Base-by-base conservation (phyloP, 2,329 filamentous ascomycete genomes). In the Cladosporium austrohemisphaericum region DNA sequence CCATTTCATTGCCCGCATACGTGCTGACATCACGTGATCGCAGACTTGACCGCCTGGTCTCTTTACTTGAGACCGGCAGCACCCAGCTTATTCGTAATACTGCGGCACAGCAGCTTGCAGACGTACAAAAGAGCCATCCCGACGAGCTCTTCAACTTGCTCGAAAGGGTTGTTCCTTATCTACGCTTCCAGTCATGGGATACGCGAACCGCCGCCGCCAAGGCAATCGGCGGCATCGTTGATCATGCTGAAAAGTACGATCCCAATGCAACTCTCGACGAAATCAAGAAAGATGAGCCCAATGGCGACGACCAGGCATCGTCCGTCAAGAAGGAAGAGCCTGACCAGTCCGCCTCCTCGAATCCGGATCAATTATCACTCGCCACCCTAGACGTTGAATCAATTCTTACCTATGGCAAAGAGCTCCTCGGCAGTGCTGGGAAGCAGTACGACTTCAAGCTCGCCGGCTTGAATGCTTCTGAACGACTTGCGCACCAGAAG, bases 81-180 rank as follows among this genome's bases (percentile, higher is more conserved):
- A 98, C 93, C 53, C 85, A 86, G 66, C 78, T 98, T 58, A 97
- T 98, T 66, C 85, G 94, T 59, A 95, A 96, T 65, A 98, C 93
- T 55, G 94, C 93, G 55, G 93, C 95, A 54, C 90, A 94, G 65
- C 93, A 98, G 72, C 79, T 98, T 55, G 93, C 91, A 54, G 93
- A 98, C 71, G 93, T 95, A 69, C 94, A 98, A 71, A 97, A 96
- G 67, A 88, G 93, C 68, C 93, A 97, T 62, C 93, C 93, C 0
- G 92, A 98, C 71, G 94, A 98, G 68, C 76, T 98, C 1, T 97
- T 97, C 72, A 96, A 97, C 65, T 79, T 98, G 5, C 78, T 98
- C 10, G 92, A 89, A 23, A 80, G 92, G 53, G 91, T 98, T 25
- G 84, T 98, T n/a, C 92, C 93, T 1, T 98, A 96, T 68, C 78